Evolutionary conservation across 176 grass and related monocot species (phyloP), one percentile per base, ranked within the genome.

Genomic region (Saccharum spontaneum): DNA sequence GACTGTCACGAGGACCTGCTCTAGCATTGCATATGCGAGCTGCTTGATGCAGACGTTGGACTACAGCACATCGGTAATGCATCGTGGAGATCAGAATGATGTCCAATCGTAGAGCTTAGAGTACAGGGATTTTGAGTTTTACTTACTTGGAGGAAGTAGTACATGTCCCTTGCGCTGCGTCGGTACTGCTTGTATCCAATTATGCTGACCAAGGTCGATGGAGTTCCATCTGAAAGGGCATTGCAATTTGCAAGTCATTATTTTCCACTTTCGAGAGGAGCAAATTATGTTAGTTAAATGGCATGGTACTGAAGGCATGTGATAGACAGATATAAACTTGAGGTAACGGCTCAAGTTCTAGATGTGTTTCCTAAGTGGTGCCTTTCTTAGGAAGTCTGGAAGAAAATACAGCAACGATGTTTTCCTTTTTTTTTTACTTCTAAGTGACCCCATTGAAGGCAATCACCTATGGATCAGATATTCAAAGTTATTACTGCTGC

Each of bases 61-160:
- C 97, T 99, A 90, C 92, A 87, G n/a, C 54, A 87, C n/a, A 83
- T 63, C 31, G 44, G 79, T 26, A 76, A 22, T 36, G 82, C 59
- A 34, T 39, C 31, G 75, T 63, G 41, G 49, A 64, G 39, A 73
- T 71, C 36, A 73, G 55, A 73, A 49, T 22, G 72, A 72, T 16
- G 10, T 24, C 55, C 23, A 6, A 66, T 30, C 43, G 13, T 2
- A 70, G 15, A 37, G 38, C 8, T 39, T 43, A 40, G 18, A 26
- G 33, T 84, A 43, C n/a, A 67, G 52, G 28, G 30, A 17, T 76
- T 73, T 39, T 26, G 30, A 41, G 76, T 85, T 73, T 89, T 80
- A 84, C 83, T 86, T 89, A 95, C 97, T 86, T 99, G 97, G 65
- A 99, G 86, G 86, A 97, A 99, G 85, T 96, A 99, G 79, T 99